Percentiles rank a stretch among this genome's conserved stretches.
Evolutionary conservation across 495 filamentous ascomycete species (phyloP).

Genomic region (Lophium mytilinum): DNA sequence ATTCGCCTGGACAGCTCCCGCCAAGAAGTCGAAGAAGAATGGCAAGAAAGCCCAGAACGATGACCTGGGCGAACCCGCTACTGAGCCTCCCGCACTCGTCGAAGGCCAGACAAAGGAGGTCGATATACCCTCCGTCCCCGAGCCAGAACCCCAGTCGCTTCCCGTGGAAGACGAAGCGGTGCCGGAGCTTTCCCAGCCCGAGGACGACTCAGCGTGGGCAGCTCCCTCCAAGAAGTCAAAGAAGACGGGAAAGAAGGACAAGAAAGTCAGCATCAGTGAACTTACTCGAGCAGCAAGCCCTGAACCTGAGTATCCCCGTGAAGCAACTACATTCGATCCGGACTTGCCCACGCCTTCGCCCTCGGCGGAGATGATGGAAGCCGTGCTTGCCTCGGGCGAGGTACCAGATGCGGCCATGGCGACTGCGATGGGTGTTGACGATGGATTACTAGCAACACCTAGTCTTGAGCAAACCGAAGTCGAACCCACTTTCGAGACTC

Average conservation of each 20-base stretch:
- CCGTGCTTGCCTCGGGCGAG: background rate
- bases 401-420: background rate
- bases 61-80: too few relatives aligned
- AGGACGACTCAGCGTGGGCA: slow-evolving; percentile 2
- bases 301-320: background rate
- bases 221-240: slow-evolving; percentile 2
- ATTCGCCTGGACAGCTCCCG: background rate
- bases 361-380: background rate
- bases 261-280: background rate
- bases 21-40: slow-evolving; percentile 9
- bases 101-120: too few relatives aligned
- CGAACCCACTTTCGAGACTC: too few relatives aligned
- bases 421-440: background rate
- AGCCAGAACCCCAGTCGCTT: too few relatives aligned
- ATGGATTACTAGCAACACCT: background rate
- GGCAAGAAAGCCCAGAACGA: background rate
- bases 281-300: too few relatives aligned
- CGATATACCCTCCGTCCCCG: too few relatives aligned
- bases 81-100: too few relatives aligned
- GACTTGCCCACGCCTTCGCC: background rate
- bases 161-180: too few relatives aligned
- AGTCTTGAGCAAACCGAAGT: too few relatives aligned
- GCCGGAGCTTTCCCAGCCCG: too few relatives aligned
- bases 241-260: slow-evolving; percentile 8
- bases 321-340: background rate